Evolutionary conservation across 371 early-diverging fungal genomes (phyloP).

Genomic region (Mucor velutinosus): DNA sequence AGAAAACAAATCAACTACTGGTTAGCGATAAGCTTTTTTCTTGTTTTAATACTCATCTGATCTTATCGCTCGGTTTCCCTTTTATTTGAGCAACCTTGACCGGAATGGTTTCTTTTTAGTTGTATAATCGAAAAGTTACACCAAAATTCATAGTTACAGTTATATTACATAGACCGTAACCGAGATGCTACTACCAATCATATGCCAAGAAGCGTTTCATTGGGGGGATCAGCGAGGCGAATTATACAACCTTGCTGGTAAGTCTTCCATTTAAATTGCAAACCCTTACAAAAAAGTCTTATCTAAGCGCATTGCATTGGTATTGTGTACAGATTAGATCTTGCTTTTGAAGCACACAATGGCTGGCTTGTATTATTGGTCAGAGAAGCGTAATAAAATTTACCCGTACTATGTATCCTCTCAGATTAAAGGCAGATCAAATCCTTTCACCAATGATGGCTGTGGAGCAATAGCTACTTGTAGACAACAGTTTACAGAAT

Average conservation of each 20-base stretch:
- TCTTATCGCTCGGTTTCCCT: constrained; percentile 5
- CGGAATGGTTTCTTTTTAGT: neutral
- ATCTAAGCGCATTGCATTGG: neutral
- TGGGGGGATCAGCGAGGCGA: neutral
- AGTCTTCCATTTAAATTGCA: neutral
- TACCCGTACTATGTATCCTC: neutral
- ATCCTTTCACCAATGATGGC: neutral
- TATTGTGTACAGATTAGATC: neutral
- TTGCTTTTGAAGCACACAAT: neutral
- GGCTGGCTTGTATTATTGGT: neutral
- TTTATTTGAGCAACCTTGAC: neutral
- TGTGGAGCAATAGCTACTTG: neutral
- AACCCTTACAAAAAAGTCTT: neutral
- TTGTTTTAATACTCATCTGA: constrained; percentile 6
- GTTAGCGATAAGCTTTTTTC: constrained; percentile 9
- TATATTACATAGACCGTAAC: neutral
- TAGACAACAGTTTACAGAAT: neutral
- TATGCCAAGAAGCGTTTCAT: neutral
- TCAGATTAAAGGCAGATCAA: neutral
- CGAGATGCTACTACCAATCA: neutral
- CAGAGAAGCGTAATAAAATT: neutral
- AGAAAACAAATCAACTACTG: neutral
- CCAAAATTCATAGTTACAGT: neutral
- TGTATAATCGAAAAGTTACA: neutral
- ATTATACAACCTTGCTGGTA: neutral